Evolutionary conservation across 2,329 filamentous ascomycete species (phyloP).

Genomic region (Colletotrichum chrysophilum): DNA sequence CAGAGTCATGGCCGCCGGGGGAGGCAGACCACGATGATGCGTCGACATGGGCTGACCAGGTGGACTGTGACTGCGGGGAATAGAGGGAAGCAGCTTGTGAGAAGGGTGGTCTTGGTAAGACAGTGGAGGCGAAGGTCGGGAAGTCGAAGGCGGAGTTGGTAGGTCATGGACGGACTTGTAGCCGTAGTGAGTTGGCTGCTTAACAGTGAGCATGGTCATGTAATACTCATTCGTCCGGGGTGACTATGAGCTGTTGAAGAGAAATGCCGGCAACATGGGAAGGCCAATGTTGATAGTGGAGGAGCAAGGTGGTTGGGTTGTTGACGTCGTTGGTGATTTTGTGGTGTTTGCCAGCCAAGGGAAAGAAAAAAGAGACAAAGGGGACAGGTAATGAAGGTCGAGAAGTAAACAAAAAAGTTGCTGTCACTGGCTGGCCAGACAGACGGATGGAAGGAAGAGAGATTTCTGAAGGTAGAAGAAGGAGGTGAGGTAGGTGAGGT

Average conservation of each 20-base stretch:
- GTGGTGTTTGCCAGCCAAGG: not conserved
- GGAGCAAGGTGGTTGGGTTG: not conserved
- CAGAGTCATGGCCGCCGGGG: conserved; percentile 69
- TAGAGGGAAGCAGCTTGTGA: conserved; percentile 43
- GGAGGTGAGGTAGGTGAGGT: not conserved
- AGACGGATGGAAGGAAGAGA: conserved; percentile 20
- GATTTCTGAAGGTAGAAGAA: not conserved
- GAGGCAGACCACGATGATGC: conserved; percentile 72
- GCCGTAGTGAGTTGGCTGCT: conserved; percentile 64
- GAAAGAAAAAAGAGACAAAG: conserved; percentile 10
- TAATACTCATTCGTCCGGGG: conserved; percentile 25
- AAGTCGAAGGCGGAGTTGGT: conserved; percentile 61
- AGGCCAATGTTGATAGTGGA: not conserved
- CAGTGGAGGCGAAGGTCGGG: conserved; percentile 60
- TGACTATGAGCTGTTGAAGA: conserved; percentile 4
- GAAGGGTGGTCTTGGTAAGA: conserved; percentile 49
- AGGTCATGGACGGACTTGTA: conserved; percentile 67
- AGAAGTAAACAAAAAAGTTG: conserved; percentile 23
- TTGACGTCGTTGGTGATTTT: not conserved
- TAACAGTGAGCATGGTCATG: conserved; percentile 65
- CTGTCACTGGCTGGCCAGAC: conserved; percentile 18
- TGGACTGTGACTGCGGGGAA: conserved; percentile 51
- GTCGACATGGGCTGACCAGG: conserved; percentile 67
- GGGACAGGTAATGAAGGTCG: conserved; percentile 23
- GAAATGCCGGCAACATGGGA: conserved; percentile 2